A percentile compares a stretch with the other conserved stretches of the same genome.
Conservation (phyloP, 164 flowering plant genomes). For the Nymphaea thermarum region DNA sequence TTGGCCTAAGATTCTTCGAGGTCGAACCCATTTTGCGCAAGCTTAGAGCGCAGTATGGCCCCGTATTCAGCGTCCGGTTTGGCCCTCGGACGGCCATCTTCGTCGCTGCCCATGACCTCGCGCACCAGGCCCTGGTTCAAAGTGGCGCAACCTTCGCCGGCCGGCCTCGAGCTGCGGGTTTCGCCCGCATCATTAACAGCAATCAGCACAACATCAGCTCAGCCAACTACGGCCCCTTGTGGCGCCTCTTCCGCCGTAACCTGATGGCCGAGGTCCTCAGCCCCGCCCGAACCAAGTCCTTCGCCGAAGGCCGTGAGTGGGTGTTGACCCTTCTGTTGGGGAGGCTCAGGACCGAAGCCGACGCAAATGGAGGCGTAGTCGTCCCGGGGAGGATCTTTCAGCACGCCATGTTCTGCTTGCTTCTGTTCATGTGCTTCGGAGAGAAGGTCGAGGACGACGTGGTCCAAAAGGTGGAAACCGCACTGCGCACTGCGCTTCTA, state of each 20-base stretch:
- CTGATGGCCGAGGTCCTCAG: slow-evolving; percentile 19
- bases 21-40: slow-evolving; percentile 11
- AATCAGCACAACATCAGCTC: slow-evolving; percentile 22
- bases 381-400: slow-evolving; percentile 12
- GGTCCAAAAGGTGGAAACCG: slow-evolving; percentile 12
- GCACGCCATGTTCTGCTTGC: slow-evolving; percentile 11
- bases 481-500: slow-evolving; percentile 5
- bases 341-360: slow-evolving; percentile 2
- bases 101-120: slow-evolving; percentile 17
- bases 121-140: slow-evolving; percentile 32
- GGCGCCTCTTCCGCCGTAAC: slow-evolving; percentile 36
- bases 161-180: slow-evolving; percentile 17
- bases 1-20: slow-evolving; percentile 11
- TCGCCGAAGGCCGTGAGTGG: slow-evolving; percentile 18
- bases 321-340: slow-evolving; percentile 11
- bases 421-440: slow-evolving; percentile 29
- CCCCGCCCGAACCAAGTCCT: slow-evolving; percentile 21
- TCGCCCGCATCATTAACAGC: slow-evolving; percentile 5
- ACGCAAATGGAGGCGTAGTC: not conserved
- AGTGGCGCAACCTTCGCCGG: slow-evolving; percentile 31
- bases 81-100: slow-evolving; percentile 20
- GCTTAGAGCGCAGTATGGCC: slow-evolving; percentile 25
- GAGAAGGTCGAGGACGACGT: slow-evolving; percentile 14
- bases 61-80: slow-evolving; percentile 24
- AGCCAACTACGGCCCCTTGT: slow-evolving; percentile 26